A percentile compares a stretch with the other conserved stretches of the same genome.
These are phyloP conservation scores for Haplosporangium gracile DNA, from an alignment of 192 early-diverging fungal genomes.

Conservation along the genomic window DNA sequence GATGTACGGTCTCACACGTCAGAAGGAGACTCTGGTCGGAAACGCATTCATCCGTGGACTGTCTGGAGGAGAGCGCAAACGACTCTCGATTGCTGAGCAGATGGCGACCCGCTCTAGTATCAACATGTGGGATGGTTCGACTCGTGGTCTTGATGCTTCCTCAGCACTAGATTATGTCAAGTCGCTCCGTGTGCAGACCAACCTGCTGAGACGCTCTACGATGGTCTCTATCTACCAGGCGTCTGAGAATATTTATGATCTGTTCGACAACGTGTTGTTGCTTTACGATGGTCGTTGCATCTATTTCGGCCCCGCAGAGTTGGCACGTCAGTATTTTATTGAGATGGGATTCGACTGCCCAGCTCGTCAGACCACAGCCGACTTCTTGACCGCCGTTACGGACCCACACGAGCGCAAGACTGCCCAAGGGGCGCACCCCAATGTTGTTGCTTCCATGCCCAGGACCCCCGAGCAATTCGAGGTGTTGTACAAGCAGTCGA, in stretches of 20 bases:
- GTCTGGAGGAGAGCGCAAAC: constrained; percentile 72
- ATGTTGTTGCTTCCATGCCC: constrained; percentile 56
- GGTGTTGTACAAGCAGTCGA: constrained; percentile 57
- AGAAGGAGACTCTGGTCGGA: constrained; percentile 72
- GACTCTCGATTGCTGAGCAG: constrained; percentile 68
- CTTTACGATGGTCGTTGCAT: constrained; percentile 75
- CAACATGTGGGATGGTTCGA: constrained; percentile 76
- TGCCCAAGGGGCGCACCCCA: constrained; percentile 63
- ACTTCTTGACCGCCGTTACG: constrained; percentile 79
- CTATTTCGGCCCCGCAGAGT: constrained; percentile 71
- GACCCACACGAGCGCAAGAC: constrained; percentile 67
- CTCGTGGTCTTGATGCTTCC: constrained; percentile 82
- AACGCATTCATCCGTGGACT: constrained; percentile 69
- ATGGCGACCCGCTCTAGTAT: constrained; percentile 62
- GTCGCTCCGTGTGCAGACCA: constrained; percentile 77
- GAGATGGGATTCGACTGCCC: constrained; percentile 70
- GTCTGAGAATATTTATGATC: constrained; percentile 76
- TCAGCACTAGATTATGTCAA: constrained; percentile 84
- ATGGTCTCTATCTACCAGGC: constrained; percentile 76
- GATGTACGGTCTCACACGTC: constrained; percentile 70
- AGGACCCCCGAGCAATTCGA: constrained; percentile 71
- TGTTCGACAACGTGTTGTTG: constrained; percentile 77
- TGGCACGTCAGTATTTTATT: constrained; percentile 71
- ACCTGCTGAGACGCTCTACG: constrained; percentile 71
- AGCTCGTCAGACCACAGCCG: constrained; percentile 72